Evolutionary conservation across 306 rosid genomes (phyloP).

Genomic region (Vicia villosa): DNA sequence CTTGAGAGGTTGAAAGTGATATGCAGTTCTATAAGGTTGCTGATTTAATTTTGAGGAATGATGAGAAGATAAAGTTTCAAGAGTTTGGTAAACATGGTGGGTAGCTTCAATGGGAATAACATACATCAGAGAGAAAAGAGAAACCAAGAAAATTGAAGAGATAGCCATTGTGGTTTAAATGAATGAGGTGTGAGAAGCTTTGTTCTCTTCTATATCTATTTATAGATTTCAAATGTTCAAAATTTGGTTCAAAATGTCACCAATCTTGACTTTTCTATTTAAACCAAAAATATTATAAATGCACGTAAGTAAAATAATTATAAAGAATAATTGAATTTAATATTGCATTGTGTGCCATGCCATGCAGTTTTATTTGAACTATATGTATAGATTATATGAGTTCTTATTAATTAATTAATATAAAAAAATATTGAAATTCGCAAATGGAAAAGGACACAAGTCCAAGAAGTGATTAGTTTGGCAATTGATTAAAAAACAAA

Average conservation of each 20-base stretch:
- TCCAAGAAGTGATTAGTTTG: background rate
- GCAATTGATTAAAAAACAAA: background rate
- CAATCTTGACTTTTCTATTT: conserved; percentile 32
- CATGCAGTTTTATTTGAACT: background rate
- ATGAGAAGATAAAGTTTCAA: conserved; percentile 36
- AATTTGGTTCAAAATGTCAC: conserved; percentile 4
- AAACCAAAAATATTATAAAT: background rate
- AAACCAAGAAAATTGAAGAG: conserved; percentile 41
- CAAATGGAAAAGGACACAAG: conserved; percentile 10
- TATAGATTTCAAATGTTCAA: conserved; percentile 20
- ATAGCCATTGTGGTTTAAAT: conserved; percentile 41
- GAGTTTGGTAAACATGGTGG: conserved; percentile 55
- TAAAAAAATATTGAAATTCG: background rate
- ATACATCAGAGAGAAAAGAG: conserved; percentile 40
- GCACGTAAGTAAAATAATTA: background rate
- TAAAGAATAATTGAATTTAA: background rate
- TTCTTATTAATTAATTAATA: conserved; percentile 2
- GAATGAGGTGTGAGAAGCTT: conserved; percentile 17
- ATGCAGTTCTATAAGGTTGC: conserved; percentile 78
- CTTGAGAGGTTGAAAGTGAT: conserved; percentile 83
- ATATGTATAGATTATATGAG: background rate
- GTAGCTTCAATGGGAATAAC: conserved; percentile 56
- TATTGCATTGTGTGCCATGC: background rate
- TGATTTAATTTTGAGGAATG: conserved; percentile 36
- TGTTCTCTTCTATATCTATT: conserved; percentile 9